Base-by-base conservation (phyloP, 1,139 yeast genomes). In the Diutina ranongensis region DNA sequence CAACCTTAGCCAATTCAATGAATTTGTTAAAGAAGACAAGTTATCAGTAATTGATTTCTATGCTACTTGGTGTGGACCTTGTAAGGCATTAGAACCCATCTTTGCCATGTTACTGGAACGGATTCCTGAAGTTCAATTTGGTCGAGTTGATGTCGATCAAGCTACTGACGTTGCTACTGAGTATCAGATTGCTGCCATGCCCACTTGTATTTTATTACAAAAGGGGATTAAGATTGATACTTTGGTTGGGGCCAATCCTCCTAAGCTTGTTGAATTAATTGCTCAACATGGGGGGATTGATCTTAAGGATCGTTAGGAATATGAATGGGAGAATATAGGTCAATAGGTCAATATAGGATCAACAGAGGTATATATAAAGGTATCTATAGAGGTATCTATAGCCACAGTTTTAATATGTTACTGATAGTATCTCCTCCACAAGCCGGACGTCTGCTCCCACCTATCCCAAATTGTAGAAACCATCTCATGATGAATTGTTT, bases 51-150 rank as follows among this genome's bases (percentile, higher is more conserved):
- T 68, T 40, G 74, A 68, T 49, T 68, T 68, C 51, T 66, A 67
- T 53, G 73, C 74, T 44, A 64, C 69, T 3, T 68, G 74, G 74
- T 68, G 74, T 55, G 73, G 72, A 2, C 74, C 74, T 9, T 68
- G 74, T 49, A 68, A 68, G 52, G 70, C 70, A 12, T 55, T 68
- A 45, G 71, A 65, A 45, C 74, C 73, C 3, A 57, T 67, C n/a
- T 60, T 67, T 46, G 63, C 57, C 28, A 54, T 55, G 36, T 59
- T 68, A 52, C 62, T 71, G 16, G 62, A 59, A 47, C 59, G 55
- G 63, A 65, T 51, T 55, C 76, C 45, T 10, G 38, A 20, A 9
- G 38, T 25, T 10, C 28, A 20, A 19, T 42, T 42, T 33, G 45
- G 25, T 5, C 12, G 40, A 12, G 45, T 42, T 3, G 45, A 42